Evolutionary conservation across 2,329 filamentous ascomycete genomes (phyloP).

Genomic region (Aspergillus ochraceus): DNA sequence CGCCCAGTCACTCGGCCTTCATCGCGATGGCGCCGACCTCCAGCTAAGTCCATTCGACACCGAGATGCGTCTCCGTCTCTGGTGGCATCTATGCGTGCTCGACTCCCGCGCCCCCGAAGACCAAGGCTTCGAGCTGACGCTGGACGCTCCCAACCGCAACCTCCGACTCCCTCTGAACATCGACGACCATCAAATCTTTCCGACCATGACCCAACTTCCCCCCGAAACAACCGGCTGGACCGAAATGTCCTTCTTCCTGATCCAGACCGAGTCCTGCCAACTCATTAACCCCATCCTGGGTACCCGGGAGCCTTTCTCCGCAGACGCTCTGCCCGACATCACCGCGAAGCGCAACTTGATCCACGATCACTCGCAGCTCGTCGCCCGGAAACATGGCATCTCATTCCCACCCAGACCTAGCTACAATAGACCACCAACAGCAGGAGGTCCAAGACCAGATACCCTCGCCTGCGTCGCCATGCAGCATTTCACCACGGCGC

Average conservation of each 20-base stretch:
- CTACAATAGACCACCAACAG: no score
- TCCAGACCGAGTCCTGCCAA: background rate
- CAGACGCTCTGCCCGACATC: background rate
- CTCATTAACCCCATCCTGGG: background rate
- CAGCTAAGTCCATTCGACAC: background rate
- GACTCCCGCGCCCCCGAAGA: background rate
- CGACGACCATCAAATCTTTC: background rate
- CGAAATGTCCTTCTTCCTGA: background rate
- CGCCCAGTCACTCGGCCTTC: background rate
- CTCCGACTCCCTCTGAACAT: conserved; percentile 1
- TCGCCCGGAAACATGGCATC: background rate
- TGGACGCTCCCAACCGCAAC: background rate
- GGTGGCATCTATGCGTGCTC: background rate
- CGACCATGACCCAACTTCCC: background rate
- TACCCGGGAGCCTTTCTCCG: background rate
- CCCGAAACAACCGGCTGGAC: background rate
- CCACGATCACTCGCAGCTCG: background rate
- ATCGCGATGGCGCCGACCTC: background rate
- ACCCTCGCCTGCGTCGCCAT: background rate
- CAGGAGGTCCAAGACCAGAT: background rate
- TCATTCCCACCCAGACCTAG: background rate
- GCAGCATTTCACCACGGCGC: background rate
- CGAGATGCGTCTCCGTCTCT: background rate
- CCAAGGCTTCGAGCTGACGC: background rate
- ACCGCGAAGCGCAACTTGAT: background rate